phyloP scores from a whole-genome alignment of 495 filamentous ascomycete species.

The Penicillium soppii region DNA sequence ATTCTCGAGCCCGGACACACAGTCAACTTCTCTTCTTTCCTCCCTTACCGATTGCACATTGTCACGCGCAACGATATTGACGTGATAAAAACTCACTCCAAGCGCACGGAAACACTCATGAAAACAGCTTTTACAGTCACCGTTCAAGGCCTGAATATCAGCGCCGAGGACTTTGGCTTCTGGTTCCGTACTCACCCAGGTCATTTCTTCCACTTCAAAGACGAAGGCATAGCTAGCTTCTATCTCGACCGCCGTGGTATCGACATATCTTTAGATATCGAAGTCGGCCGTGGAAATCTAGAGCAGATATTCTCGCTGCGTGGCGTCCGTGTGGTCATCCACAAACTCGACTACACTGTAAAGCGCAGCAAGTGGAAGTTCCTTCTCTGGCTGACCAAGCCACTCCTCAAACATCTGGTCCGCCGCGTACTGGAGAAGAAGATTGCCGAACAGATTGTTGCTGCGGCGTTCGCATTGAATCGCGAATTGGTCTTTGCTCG shows the following conservation, averaged over 20 bases:
- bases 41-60: conserved; percentile 78
- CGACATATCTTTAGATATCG: conserved; percentile 80
- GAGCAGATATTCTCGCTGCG: conserved; percentile 80
- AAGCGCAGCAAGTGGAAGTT: conserved; percentile 72
- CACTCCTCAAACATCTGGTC: conserved; percentile 76
- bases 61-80: conserved; percentile 85
- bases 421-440: conserved; percentile 76
- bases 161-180: conserved; percentile 84
- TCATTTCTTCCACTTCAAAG: conserved; percentile 62
- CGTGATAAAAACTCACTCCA: conserved; percentile 74
- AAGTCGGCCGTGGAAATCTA: conserved; percentile 68
- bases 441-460: conserved; percentile 68
- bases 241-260: conserved; percentile 81
- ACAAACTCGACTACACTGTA: conserved; percentile 80
- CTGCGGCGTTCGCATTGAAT: conserved; percentile 69
- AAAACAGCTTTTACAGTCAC: conserved; percentile 73
- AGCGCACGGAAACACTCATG: conserved; percentile 60
- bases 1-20: conserved; percentile 86
- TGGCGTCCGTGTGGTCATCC: conserved; percentile 73
- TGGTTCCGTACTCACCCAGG: conserved; percentile 68
- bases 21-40: conserved; percentile 83
- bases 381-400: conserved; percentile 80
- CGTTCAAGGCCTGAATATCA: conserved; percentile 74
- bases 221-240: conserved; percentile 83
- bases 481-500: conserved; percentile 83